A percentile compares a stretch with the other conserved stretches of the same genome.
Conservation (phyloP, 805 yeast genomes). For the Teunomyces cretensis region DNA sequence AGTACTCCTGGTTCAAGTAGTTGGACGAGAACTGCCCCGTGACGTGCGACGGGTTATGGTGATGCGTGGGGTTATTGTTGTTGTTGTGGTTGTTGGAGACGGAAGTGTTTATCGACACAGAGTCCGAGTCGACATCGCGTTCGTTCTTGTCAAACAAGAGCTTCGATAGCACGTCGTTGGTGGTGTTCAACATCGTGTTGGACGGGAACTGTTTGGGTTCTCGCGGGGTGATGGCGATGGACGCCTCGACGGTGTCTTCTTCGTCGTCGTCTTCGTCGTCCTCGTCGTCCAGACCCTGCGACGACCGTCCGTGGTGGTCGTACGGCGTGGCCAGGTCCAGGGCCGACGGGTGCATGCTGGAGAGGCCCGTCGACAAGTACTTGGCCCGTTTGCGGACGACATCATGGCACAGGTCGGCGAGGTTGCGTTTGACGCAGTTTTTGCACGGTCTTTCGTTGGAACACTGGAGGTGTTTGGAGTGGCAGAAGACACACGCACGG, state of each 20-base stretch:
- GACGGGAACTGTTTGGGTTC: slow-evolving; percentile 1
- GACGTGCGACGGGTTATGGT: slow-evolving; percentile 12
- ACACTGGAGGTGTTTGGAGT: slow-evolving; percentile 71
- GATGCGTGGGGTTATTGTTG: slow-evolving; percentile 3
- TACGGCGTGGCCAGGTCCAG: too few species aligned
- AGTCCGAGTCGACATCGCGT: slow-evolving; percentile 13
- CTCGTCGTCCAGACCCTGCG: too few species aligned
- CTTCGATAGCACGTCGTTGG: slow-evolving; percentile 14
- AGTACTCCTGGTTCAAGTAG: slow-evolving; percentile 51
- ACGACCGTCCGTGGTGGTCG: too few species aligned
- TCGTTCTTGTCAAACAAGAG: slow-evolving; percentile 17
- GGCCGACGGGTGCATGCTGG: too few species aligned
- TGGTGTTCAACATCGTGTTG: slow-evolving; percentile 20
- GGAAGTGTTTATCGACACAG: slow-evolving; percentile 4
- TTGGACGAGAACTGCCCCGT: slow-evolving; percentile 35
- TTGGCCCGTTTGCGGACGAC: slow-evolving; percentile 54
- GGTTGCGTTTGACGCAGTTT: slow-evolving; percentile 64
- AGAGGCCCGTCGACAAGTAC: slow-evolving; percentile 21
- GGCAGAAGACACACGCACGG: slow-evolving; percentile 73
- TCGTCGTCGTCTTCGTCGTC: background rate
- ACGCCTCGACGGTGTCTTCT: background rate
- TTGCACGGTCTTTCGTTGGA: slow-evolving; percentile 68
- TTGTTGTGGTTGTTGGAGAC: slow-evolving; percentile 1
- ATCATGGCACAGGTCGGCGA: slow-evolving; percentile 57
- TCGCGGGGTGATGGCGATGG: background rate